Evolutionary conservation across 352 stramenopile species (phyloP).

Genomic region (Globisporangium perplexum): DNA sequence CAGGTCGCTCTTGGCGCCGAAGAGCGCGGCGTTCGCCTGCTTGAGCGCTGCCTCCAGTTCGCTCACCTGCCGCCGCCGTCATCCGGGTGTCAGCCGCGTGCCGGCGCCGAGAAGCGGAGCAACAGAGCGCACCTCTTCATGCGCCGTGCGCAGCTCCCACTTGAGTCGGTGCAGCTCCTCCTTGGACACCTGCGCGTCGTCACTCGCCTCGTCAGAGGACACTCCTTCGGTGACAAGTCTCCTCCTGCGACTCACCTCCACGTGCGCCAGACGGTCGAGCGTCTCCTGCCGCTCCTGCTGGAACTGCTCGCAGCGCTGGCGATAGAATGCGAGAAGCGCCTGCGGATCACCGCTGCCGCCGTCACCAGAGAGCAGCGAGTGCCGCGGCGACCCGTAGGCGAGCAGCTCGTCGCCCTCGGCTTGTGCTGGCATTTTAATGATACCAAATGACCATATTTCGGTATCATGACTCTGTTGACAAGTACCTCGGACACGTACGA

Average conservation of each 20-base stretch:
- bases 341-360: slow-evolving; percentile 2
- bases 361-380: slow-evolving; percentile 20
- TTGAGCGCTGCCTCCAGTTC: slow-evolving; percentile 56
- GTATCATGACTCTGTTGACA: too few relatives aligned
- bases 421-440: too few relatives aligned
- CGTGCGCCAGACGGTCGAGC: slow-evolving; percentile 43
- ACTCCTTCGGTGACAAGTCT: neutral
- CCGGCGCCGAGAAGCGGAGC: neutral
- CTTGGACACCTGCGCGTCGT: slow-evolving; percentile 44
- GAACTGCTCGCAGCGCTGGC: slow-evolving; percentile 59
- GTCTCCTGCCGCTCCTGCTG: slow-evolving; percentile 49
- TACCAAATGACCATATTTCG: too few relatives aligned
- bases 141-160: slow-evolving; percentile 61
- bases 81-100: neutral
- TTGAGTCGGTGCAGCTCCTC: slow-evolving; percentile 68
- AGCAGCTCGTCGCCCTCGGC: slow-evolving; percentile 39
- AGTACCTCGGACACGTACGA: too few relatives aligned
- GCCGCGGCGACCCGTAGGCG: slow-evolving; percentile 45
- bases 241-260: slow-evolving; percentile 28
- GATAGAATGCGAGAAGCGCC: slow-evolving; percentile 58
- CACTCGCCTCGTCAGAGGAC: neutral
- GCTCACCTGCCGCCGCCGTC: slow-evolving; percentile 29
- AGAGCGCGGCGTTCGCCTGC: slow-evolving; percentile 49
- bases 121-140: slow-evolving; percentile 44
- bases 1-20: slow-evolving; percentile 55